Base-by-base conservation (phyloP, 805 yeast genomes). In the Lipomyces sp. region DNA sequence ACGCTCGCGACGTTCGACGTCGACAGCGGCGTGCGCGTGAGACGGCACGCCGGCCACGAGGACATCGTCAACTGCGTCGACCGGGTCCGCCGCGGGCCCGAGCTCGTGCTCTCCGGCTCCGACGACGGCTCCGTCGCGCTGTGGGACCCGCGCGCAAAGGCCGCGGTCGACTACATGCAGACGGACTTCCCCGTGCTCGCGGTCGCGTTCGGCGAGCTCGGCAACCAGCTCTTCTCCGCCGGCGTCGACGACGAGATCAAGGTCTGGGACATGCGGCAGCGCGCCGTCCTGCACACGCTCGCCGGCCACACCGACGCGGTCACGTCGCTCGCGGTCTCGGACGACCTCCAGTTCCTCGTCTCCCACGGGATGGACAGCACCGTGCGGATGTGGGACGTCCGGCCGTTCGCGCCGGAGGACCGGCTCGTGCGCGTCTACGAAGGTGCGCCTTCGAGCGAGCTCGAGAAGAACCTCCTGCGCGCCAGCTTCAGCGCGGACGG, bases 161-260 rank as follows among this genome's bases (percentile, higher is more conserved):
- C 61, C 2, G 69, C 76, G 1, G 68, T 74, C 0, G 56, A 64
- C 2, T 60, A 58, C 7, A 67, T 80, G 47, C 64, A 68, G 21
- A 74, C 82, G 0, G 74, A 74, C 1, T 83, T 72, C 59, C 93
- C 95, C 0, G 59, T 86, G 0, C 65, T 84, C 19, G 71, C 86
- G 0, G 77, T 79, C 5, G 75, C 72, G 6, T 60, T 69, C 52
- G 73, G 59, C 60, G 60, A 63, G 2, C 65, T 66, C 37, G 80
- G 77, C 1, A 64, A 68, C 14, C 65, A 69, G 13, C 59, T 83
- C 3, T 86, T 72, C 58, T 72, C 79, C 4, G 70, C 83, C 0
- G 95, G 95, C 0, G 76, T 86, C 2, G 91, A 86, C 56, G 83
- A 87, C 1, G 68, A 72, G 0, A 73, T 86, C 0, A 62, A 69